phyloP scores from a whole-genome alignment of 225 moss, liverwort and hornwort genomes.

The Polytrichum formosum region DNA sequence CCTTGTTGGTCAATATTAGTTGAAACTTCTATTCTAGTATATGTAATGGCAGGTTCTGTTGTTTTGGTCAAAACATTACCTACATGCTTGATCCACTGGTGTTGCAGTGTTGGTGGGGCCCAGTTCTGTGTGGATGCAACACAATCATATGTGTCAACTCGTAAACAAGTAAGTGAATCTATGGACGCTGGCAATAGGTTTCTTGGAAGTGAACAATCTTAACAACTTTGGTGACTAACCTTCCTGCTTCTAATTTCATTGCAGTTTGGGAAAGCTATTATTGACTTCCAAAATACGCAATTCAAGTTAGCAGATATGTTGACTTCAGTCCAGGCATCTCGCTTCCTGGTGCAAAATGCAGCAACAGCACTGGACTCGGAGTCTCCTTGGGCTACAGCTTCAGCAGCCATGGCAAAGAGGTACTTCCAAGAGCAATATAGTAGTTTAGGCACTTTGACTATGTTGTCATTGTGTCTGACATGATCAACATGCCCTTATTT shows the following conservation, averaged over 20 bases:
- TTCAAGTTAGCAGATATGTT: conserved; percentile 99
- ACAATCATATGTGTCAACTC: conserved; percentile 76
- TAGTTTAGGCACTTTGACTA: neutral
- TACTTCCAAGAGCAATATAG: conserved; percentile 3
- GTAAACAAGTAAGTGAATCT: conserved; percentile 72
- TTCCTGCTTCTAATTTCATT: conserved; percentile 6
- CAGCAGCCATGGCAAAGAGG: conserved; percentile 99
- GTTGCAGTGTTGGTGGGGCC: conserved; percentile 72
- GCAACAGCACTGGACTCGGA: conserved; percentile 85
- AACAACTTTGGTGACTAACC: neutral
- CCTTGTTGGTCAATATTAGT: too few relatives aligned
- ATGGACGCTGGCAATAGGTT: too few relatives aligned
- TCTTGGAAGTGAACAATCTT: too few relatives aligned
- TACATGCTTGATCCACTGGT: neutral
- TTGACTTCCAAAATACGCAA: conserved; percentile 95
- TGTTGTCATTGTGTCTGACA: neutral
- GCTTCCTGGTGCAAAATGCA: conserved; percentile 82
- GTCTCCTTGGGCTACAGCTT: conserved; percentile 77
- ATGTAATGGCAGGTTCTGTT: too few relatives aligned
- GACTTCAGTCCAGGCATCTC: conserved; percentile 88
- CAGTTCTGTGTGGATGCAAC: conserved; percentile 96
- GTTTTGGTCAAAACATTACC: too few relatives aligned
- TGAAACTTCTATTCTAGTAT: too few relatives aligned
- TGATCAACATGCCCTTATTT: neutral
- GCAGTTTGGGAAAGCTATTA: conserved; percentile 92